phyloP scores from a whole-genome alignment of 169 alveolate species.

The Plasmodium malariae region DNA sequence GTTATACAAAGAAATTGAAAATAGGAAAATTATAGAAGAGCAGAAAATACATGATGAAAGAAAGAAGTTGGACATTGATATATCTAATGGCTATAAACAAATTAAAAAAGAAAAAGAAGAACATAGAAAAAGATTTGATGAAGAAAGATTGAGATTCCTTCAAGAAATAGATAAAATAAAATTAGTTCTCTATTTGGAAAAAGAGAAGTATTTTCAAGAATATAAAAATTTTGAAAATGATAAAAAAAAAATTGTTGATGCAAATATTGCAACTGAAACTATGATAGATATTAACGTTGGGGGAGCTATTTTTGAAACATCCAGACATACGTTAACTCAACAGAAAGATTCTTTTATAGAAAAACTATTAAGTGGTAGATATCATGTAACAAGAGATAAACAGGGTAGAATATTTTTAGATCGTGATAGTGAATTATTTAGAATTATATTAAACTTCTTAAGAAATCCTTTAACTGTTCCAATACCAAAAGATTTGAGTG shows the following conservation, averaged over 20 bases:
- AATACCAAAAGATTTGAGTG: constrained; percentile 88
- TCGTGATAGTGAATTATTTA: constrained; percentile 89
- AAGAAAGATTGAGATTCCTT: constrained; percentile 85
- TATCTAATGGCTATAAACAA: constrained; percentile 86
- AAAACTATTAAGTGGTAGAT: constrained; percentile 86
- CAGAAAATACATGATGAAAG: constrained; percentile 85
- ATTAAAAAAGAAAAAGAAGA: constrained; percentile 90
- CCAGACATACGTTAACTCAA: constrained; percentile 87
- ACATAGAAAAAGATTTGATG: constrained; percentile 87
- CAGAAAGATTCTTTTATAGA: constrained; percentile 88
- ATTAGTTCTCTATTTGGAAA: constrained; percentile 83
- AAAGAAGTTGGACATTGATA: constrained; percentile 85
- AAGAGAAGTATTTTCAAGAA: constrained; percentile 81
- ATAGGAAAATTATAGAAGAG: constrained; percentile 52
- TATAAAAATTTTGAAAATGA: constrained; percentile 86
- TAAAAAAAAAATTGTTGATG: constrained; percentile 84
- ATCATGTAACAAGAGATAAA: constrained; percentile 87
- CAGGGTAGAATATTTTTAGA: constrained; percentile 91
- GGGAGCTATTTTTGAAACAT: constrained; percentile 90
- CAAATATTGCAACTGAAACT: constrained; percentile 89
- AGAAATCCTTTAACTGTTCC: constrained; percentile 87
- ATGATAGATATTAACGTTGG: constrained; percentile 91
- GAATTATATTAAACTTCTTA: constrained; percentile 88
- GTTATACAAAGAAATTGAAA: constrained; percentile 77
- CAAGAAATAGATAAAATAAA: constrained; percentile 87